Evolutionary conservation across 768 basidiomycete genomes (phyloP), one percentile per base, ranked within the genome.

Genomic region (Tulasnella sp.): DNA sequence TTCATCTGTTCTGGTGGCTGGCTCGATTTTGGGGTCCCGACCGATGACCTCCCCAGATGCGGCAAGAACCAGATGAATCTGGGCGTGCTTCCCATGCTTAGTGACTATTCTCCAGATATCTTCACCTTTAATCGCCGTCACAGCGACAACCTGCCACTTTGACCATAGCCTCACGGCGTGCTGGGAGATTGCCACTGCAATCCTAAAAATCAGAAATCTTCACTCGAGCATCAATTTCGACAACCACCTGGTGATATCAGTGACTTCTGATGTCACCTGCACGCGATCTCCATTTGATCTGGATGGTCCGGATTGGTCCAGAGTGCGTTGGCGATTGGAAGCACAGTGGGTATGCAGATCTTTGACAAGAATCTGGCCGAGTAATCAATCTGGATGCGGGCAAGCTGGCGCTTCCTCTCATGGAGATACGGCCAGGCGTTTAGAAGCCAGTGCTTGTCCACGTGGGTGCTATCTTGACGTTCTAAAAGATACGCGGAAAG

Each of bases 371-470:
- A 38, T 5, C 34, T 38, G 34, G 61, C 58, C 8, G 70, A 63
- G 65, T 79, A 84, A n/a, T 65, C 63, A 3, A 59, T 58, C 55
- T 70, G 75, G 42, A 79, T 73, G 17, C 56, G 60, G 0, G 61
- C 42, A 1, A 68, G 65, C 67, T 86, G 84, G 11, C 65, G 62
- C 60, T 73, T 65, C n/a, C 86, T 78, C 21, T 72, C 65, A 26
- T 69, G 70, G 32, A 87, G 74, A 67, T 88, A 88, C 5, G 86
- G 84, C 87, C 87, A 89, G 67, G 84, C 73, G 63, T 88, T 81
- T 64, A 78, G 71, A 10, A 68, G 67, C n/a, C 86, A 87, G 4
- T 85, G 84, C 85, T 86, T 88, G 34, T 7, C 15, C 7, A 7
- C 34, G 5, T 38, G 34, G 34, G 5, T 38, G 34, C n/a, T n/a